phyloP scores from a whole-genome alignment of 768 basidiomycete species.

The Crassisporium funariophilum region DNA sequence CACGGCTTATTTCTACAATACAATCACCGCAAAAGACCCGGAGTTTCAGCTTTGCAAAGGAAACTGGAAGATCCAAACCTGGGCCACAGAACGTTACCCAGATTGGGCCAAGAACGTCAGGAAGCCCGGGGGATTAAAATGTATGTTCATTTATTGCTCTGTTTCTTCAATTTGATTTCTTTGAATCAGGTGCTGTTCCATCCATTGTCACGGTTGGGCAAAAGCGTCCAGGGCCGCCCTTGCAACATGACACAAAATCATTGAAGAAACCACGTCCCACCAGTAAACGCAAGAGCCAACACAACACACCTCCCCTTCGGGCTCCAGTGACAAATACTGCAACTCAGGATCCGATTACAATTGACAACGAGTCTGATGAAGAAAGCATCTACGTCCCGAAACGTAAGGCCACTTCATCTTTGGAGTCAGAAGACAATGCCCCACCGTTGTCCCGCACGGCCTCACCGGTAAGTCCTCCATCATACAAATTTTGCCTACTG shows the following conservation, averaged over 20 bases:
- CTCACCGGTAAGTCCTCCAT: too few species aligned
- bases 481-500: too few species aligned
- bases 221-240: neutral
- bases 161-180: neutral
- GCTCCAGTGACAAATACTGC: neutral
- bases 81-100: conserved; percentile 2
- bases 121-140: neutral
- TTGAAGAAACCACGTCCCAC: neutral
- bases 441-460: too few species aligned
- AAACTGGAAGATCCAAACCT: conserved; percentile 4
- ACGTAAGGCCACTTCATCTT: too few species aligned
- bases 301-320: neutral
- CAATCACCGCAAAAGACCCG: neutral
- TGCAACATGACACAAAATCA: neutral
- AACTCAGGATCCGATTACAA: neutral
- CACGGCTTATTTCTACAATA: neutral
- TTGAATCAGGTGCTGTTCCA: neutral
- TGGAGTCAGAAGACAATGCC: too few species aligned
- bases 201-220: neutral
- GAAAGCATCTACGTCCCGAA: neutral
- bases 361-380: neutral
- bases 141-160: neutral
- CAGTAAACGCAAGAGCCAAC: neutral
- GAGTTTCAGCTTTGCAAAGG: conserved; percentile 4
- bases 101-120: neutral